Percentiles rank a stretch among this genome's conserved stretches.
Conservation (phyloP, 768 basidiomycete genomes). For the Calocybe cyanea region DNA sequence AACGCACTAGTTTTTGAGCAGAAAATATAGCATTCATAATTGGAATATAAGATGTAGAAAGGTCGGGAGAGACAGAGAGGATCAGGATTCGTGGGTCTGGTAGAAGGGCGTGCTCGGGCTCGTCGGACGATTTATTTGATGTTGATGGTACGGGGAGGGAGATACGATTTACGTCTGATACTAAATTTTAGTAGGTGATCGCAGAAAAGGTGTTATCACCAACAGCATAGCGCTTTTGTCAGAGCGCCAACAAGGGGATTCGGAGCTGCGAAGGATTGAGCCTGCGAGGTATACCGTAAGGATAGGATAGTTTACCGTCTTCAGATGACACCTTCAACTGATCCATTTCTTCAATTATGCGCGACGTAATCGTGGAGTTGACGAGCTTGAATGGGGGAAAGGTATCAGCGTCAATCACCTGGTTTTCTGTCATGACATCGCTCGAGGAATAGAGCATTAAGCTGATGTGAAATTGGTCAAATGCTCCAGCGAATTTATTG, state of each 20-base stretch:
- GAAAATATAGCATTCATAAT: conserved; percentile 99
- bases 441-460: conserved; percentile 74
- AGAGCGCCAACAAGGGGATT: conserved; percentile 83
- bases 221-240: conserved; percentile 91
- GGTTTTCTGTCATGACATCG: conserved; percentile 36
- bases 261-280: conserved; percentile 35
- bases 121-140: conserved; percentile 25
- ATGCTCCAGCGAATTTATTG: neutral
- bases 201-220: neutral
- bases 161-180: conserved; percentile 38
- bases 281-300: conserved; percentile 11
- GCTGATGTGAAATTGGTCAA: conserved; percentile 34
- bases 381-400: conserved; percentile 83
- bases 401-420: conserved; percentile 64
- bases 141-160: conserved; percentile 26
- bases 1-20: conserved; percentile 87
- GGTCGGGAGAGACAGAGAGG: conserved; percentile 89
- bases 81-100: conserved; percentile 49
- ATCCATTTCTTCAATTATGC: conserved; percentile 62
- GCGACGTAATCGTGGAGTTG: conserved; percentile 59
- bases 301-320: conserved; percentile 38
- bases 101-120: conserved; percentile 25
- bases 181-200: neutral
- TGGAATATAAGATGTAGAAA: conserved; percentile 89
- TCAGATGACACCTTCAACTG: conserved; percentile 43